Evolutionary conservation across 768 basidiomycete genomes (phyloP), one percentile per base, ranked within the genome.

Genomic region (Xerocomellus dryophilus): DNA sequence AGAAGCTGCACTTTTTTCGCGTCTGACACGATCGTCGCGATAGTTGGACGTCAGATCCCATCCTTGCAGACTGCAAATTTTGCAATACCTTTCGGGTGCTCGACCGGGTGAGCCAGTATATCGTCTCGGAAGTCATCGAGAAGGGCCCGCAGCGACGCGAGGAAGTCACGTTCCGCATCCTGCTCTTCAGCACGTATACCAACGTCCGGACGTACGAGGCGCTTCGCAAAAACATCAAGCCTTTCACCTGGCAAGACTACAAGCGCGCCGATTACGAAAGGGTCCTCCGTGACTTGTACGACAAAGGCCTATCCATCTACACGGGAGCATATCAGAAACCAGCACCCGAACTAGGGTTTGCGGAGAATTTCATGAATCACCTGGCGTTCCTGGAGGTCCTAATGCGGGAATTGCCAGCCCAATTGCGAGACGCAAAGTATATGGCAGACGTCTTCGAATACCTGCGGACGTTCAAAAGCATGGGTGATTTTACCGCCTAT

Each of bases 21-120:
- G 38, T 53, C 57, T 71, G 55, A 65, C 54, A n/a, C 25, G 2
- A 11, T 21, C 21, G 9, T 25, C 20, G 18, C 40, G n/a, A 39
- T 52, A 85, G 84, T 27, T 92, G 90, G 89, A 88, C 88, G 0
- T 65, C 76, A 1, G 86, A 92, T 64, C 62, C 68, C 3, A 80
- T 85, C 46, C 73, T 92, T 18, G 73, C 66, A 2, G 62, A 72
- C 12, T 77, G 82, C 59, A 76, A 75, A 29, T 90, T 90, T 65
- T 89, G 87, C 71, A 89, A 90, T 61, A 80, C 85, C 0, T 92
- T 79, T 63, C 86, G 90, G 34, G 81, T 90, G 8, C 76, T 84
- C 41, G 90, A 92, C 72, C 82, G 81, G 34, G 77, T 77, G 17
- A 81, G 79, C 29, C 90, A 92, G 61, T 92, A 78, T 57, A 73